Evolutionary conservation across 768 basidiomycete genomes (phyloP), one percentile per base, ranked within the genome.

Genomic region (Trichaptum fuscoviolaceum): DNA sequence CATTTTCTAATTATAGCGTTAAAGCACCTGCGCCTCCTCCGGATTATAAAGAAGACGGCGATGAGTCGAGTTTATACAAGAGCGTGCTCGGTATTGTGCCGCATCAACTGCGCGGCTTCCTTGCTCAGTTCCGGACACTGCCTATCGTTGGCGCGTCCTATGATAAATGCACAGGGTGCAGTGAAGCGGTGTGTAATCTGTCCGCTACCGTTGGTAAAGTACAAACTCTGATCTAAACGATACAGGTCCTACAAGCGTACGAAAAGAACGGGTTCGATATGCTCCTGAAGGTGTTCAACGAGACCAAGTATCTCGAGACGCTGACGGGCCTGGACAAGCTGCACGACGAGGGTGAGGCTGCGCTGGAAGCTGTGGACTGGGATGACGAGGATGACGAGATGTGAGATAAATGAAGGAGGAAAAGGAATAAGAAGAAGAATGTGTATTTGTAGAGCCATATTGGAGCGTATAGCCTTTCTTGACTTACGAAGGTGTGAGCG

Each of bases 61-160:
- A 67, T 15, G 75, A 76, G 25, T 67, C 70, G 20, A 71, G 68
- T 58, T 72, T 75, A 35, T 73, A 73, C 5, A 77, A 80, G 25
- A 84, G 86, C 71, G 86, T 93, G 10, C 84, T 98, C 1, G 96
- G 96, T 0, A 78, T 89, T 20, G 92, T 98, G 3, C 97, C 97
- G 0, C 97, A 99, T 75, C 96, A 98, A 74, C 81, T 99, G 10
- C 87, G 97, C 5, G 97, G 96, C 0, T 95, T 88, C 80, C 83
- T 99, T 2, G 87, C 88, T 6, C 90, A 93, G 68, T 99, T 96
- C 81, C 83, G 88, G 63, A 94, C 87, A 58, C 80, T 98, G 71
- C 85, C 87, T 27, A 87, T 99, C 67, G 87, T 89, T 0, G 97
- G 96, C 0, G 87, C 90, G 1, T 93, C 95, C 1, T 99, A 91